Evolutionary conservation across 441 rosid genomes (phyloP).

Genomic region (Mallotus japonicus): DNA sequence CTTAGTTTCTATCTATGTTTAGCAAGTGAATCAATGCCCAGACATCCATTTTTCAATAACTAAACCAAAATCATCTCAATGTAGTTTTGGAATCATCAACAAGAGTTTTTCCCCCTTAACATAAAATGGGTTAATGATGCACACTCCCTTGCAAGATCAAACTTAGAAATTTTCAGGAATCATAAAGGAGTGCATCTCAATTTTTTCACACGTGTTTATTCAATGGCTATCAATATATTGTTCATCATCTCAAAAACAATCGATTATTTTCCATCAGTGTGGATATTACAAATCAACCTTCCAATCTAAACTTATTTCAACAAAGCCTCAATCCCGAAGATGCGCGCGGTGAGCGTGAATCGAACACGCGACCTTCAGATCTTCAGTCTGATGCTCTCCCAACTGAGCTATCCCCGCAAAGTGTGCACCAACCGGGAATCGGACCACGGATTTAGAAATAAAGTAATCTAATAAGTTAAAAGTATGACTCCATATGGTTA

Average conservation of each 20-base stretch:
- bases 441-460: background rate
- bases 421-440: conserved; percentile 30
- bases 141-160: too few relatives aligned
- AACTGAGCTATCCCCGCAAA: conserved; percentile 79
- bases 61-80: background rate
- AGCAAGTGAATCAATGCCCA: background rate
- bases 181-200: background rate
- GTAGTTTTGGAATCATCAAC: too few relatives aligned
- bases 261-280: background rate
- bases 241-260: background rate
- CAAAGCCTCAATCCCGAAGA: conserved; percentile 36
- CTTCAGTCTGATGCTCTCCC: conserved; percentile 96
- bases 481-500: background rate
- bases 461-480: background rate
- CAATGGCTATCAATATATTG: background rate
- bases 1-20: background rate
- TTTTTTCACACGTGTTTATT: background rate
- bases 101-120: too few relatives aligned
- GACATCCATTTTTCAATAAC: background rate
- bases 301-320: conserved; percentile 13
- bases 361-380: conserved; percentile 80
- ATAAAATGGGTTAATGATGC: too few relatives aligned
- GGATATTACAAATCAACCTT: conserved; percentile 10
- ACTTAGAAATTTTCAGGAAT: too few relatives aligned
- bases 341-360: conserved; percentile 49